Base-by-base conservation (phyloP, 2,329 filamentous ascomycete genomes). In the Paradendryphiella salina region DNA sequence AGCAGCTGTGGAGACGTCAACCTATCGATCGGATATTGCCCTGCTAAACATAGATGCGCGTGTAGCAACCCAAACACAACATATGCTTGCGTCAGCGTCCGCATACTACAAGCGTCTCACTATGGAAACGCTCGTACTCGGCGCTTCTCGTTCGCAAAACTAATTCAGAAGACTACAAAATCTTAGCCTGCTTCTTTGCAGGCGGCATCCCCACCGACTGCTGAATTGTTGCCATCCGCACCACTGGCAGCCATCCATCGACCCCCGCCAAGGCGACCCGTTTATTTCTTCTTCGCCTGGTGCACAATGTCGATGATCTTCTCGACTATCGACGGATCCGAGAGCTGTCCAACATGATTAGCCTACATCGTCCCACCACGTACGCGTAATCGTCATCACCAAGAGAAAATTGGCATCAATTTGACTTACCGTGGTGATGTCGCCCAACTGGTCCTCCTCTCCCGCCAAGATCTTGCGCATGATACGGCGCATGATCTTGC, bases 401-500 rank as follows among this genome's bases (percentile, higher is more conserved):
- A 50, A 47, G 49, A 52, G 37, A 46, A 33, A 32, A 38, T 26
- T 18, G 45, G 51, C 33, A 50, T n/a, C 38, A 42, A 13, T 31
- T 18, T 31, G 23, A 79, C 88, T 79, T 81, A 95, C 90, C 61
- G 94, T 97, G 15, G 89, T 89, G 29, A 82, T 95, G 70, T 99
- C 94, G 65, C 94, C 94, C 46, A 99, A 81, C 76, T 96, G 92
- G 74, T 99, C 94, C 77, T 96, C 93, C 80, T 99, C 94, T 29
- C 93, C 93, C 13, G 92, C 92, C 63, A 99, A 77, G 69, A 99
- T 96, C 89, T 99, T 99, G 67, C 94, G 84, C 79, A 99, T 77
- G 70, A 99, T 96, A 59, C 94, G 86, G 58, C 94, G 85, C 94
- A 99, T 99, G 70, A 99, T 99, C 87, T 99, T 99, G 61, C 94